Evolutionary conservation across 306 rosid species (phyloP).

Genomic region (Erythrophleum fordii): DNA sequence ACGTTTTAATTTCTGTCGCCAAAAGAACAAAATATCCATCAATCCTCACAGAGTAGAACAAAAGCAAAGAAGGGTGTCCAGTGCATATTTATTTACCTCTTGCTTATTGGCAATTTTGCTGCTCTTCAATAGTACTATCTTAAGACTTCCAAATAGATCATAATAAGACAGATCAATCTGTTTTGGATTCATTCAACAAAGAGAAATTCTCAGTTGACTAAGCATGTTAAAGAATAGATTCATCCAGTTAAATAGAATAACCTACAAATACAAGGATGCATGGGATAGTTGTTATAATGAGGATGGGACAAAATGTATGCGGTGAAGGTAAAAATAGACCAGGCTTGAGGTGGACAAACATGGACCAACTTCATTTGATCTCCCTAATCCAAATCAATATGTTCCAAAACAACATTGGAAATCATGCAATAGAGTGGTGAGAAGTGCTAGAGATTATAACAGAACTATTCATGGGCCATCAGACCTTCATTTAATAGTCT

Average conservation of each 20-base stretch:
- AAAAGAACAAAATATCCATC: conserved; percentile 35
- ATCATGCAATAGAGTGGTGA: conserved; percentile 1
- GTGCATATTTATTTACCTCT: conserved; percentile 60
- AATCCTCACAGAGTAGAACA: neutral
- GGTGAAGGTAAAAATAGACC: neutral
- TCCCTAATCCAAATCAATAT: neutral
- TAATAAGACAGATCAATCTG: conserved; percentile 91
- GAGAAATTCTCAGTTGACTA: neutral
- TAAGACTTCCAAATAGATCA: conserved; percentile 84
- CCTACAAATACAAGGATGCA: neutral
- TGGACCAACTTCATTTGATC: neutral
- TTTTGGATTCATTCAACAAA: conserved; percentile 31
- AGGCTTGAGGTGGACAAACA: neutral
- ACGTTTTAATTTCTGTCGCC: conserved; percentile 64
- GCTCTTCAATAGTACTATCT: conserved; percentile 69
- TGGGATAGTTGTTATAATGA: neutral
- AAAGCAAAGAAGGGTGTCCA: conserved; percentile 27
- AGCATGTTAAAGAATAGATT: conserved; percentile 11
- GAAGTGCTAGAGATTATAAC: neutral
- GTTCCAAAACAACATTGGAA: neutral
- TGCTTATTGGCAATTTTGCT: conserved; percentile 61
- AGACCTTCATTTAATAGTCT: neutral
- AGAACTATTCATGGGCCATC: neutral
- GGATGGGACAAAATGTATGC: neutral
- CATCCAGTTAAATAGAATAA: neutral